Base-by-base conservation (phyloP, 352 stramenopile genomes). In the Phytopythium vexans region DNA sequence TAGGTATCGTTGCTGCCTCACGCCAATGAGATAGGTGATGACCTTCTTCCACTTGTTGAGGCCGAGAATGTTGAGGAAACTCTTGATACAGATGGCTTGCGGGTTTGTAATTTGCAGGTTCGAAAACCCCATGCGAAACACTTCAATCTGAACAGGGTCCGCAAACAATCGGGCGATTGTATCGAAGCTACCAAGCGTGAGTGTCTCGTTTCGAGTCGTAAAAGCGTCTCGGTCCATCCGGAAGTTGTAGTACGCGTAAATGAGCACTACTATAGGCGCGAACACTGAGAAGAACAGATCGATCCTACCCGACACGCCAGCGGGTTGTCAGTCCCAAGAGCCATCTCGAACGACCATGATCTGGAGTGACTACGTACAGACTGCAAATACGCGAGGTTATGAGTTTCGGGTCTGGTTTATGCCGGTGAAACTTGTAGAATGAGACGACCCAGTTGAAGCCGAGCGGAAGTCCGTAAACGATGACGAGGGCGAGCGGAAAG, bases 201-300 rank as follows among this genome's bases (percentile, higher is more conserved):
- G 21, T 1, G 70, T 62, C 41, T 77, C 62, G 3, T 70, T 39
- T 3, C 60, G 47, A 9, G 60, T 77, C 2, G 35, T 12, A 15
- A 68, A 79, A 9, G 44, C 64, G 0, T 59, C 57, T 9, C 66
- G 71, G 49, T 79, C 69, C 46, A 82, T 54, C 9, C 64, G n/a
- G 44, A 79, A 82, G 27, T 77, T 69, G 40, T 70, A 58, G 32
- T 70, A 68, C 12, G 64, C 54, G 49, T 77, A 82, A 1, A 62
- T 9, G 32, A 82, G n/a, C 53, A 76, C 68, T 9, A 77, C 50
- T 12, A 77, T 62, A 1, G 69, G 72, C 8, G 72, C 72, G n/a
- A 79, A 82, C 1, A 70, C 72, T 2, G 67, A 66, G 33, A 82
- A 82, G 55, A 82, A 82, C 15, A 82, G 64, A 32, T 82, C 69